Base-by-base conservation (phyloP, 106 monocot species). In the Apostasia ramifera region DNA sequence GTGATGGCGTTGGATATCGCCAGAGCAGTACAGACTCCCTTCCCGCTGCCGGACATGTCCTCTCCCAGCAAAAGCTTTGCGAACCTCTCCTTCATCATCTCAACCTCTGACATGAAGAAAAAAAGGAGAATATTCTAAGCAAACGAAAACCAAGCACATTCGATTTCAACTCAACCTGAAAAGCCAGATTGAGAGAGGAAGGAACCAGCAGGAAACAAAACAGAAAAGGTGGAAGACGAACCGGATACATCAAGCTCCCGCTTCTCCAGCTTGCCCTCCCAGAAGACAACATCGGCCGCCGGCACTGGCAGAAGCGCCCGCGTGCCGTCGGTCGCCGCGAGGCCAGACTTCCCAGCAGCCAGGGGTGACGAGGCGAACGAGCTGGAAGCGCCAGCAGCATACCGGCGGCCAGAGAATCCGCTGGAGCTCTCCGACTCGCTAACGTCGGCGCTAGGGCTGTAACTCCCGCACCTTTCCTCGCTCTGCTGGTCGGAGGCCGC, bases 1-100 rank as follows among this genome's bases (percentile, higher is more conserved):
- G 97, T 97, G 69, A 97, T 87, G 73, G 97, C 97, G 67, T 97
- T 97, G 14, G 97, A 97, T 68, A 97, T 87, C 12, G 97, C 92
- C 51, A 97, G 92, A 2, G 92, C 97, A 10, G 92, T 87, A 79
- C 89, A 97, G 11, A 92, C 97, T 3, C 97, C 97, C 74, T 92
- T 89, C 57, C 92, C 92, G 39, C 97, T 79, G 4, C 97, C 92
- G 49, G 97, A 97, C 97, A 92, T 97, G 72, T 97, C 97, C 66
- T 92, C 97, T 15, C 97, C 97, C 5, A 92, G 81, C 2, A 97
- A 82, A 53, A 97, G 85, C 77, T 97, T 97, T 0, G 97, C 84
- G 47, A 97, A 97, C 59, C 97, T 74, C 79, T 97, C 87, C 77
- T 90, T 97, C 97, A 97, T 97, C 92, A 92, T 83, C 77, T 92